Evolutionary conservation across 2,329 filamentous ascomycete genomes (phyloP).

Genomic region (Aspergillus novoparasiticus): DNA sequence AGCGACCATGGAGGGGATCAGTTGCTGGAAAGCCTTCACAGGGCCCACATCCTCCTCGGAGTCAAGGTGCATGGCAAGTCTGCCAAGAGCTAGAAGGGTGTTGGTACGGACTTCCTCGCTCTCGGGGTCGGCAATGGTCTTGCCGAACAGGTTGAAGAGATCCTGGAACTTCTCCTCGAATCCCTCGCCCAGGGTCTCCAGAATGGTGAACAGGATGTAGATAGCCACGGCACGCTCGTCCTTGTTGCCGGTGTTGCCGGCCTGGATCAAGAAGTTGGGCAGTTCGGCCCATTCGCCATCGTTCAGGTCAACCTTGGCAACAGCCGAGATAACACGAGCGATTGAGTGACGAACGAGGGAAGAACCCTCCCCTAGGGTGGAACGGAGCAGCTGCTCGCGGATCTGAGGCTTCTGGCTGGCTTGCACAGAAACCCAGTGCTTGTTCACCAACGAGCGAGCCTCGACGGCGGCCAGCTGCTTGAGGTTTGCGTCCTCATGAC

Average conservation of each 20-base stretch:
- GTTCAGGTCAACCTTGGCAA: constrained; percentile 83
- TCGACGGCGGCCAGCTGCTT: constrained; percentile 92
- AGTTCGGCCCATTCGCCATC: constrained; percentile 85
- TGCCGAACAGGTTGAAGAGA: constrained; percentile 80
- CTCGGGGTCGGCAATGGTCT: constrained; percentile 86
- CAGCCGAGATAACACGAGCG: constrained; percentile 82
- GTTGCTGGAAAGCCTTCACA: constrained; percentile 73
- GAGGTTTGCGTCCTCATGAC: constrained; percentile 69
- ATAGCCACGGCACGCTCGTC: constrained; percentile 86
- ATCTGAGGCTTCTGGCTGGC: constrained; percentile 77
- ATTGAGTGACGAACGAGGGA: constrained; percentile 80
- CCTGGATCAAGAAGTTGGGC: constrained; percentile 75
- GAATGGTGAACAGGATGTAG: constrained; percentile 88
- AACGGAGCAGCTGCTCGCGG: constrained; percentile 79
- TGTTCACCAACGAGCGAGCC: constrained; percentile 76
- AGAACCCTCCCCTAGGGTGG: constrained; percentile 77
- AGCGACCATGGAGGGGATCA: constrained; percentile 84
- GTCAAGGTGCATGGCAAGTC: constrained; percentile 83
- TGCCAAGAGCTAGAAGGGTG: constrained; percentile 86
- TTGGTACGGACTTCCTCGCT: constrained; percentile 93
- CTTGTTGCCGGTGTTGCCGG: constrained; percentile 73
- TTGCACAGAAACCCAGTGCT: constrained; percentile 79
- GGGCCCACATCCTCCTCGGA: constrained; percentile 79
- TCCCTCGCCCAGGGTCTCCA: constrained; percentile 82
- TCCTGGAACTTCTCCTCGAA: constrained; percentile 80